Conservation (phyloP, 495 filamentous ascomycete genomes). For the Aspergillus leporis region DNA sequence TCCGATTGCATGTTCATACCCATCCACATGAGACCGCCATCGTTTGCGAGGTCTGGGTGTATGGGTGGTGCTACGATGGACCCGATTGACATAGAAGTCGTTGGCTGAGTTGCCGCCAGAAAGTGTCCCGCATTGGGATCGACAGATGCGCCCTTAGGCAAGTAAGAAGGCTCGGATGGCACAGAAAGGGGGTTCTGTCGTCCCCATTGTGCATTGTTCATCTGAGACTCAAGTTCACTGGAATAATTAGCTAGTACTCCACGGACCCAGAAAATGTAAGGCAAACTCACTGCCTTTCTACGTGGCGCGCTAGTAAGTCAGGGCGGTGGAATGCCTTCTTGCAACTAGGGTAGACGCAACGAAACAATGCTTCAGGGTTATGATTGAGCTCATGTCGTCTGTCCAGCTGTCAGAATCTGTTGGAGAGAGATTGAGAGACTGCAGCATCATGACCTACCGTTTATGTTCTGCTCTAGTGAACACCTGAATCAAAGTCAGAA, state of each 20-base stretch:
- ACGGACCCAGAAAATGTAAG: not conserved
- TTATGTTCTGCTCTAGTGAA: constrained; percentile 87
- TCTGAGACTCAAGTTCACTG: constrained; percentile 45
- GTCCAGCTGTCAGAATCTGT: constrained; percentile 9
- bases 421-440: not conserved
- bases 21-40: constrained; percentile 41
- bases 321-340: constrained; percentile 77
- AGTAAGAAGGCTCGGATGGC: constrained; percentile 20
- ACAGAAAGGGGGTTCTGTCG: constrained; percentile 26
- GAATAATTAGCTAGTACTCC: constrained; percentile 8
- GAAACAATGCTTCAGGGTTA: constrained; percentile 64
- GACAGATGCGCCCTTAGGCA: constrained; percentile 33
- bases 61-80: constrained; percentile 45
- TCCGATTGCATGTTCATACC: constrained; percentile 41
- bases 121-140: constrained; percentile 25
- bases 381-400: constrained; percentile 90
- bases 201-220: constrained; percentile 36
- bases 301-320: constrained; percentile 77
- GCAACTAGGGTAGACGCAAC: constrained; percentile 68
- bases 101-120: constrained; percentile 29
- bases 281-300: constrained; percentile 74
- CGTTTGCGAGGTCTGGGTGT: constrained; percentile 40
- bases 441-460: constrained; percentile 50
- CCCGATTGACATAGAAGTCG: constrained; percentile 47
- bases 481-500: constrained; percentile 47